Conservation (phyloP, 306 rosid genomes). For the Bauhinia variegata region DNA sequence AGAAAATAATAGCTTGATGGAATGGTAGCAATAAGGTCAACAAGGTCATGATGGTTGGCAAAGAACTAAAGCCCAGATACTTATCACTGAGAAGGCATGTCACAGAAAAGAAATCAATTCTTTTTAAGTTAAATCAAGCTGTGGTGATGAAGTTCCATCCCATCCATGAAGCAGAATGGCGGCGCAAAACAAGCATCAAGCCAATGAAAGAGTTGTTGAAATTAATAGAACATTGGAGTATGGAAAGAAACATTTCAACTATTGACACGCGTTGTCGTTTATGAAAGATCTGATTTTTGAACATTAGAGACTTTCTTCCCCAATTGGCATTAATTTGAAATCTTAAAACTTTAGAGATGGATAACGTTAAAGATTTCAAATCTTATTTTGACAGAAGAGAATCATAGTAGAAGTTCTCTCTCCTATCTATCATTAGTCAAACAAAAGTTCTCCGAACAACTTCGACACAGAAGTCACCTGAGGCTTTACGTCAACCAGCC, state of each 20-base stretch:
- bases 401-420: neutral
- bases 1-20: constrained; percentile 30
- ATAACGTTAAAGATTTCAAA: constrained; percentile 20
- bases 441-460: constrained; percentile 17
- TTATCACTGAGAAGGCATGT: constrained; percentile 16
- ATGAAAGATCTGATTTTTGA: neutral
- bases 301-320: no score
- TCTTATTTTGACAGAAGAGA: constrained; percentile 22
- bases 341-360: neutral
- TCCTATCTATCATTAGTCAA: constrained; percentile 11
- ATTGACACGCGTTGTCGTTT: neutral
- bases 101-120: neutral
- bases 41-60: constrained; percentile 23
- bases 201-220: constrained; percentile 16
- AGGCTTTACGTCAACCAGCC: constrained; percentile 45
- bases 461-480: constrained; percentile 40
- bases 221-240: neutral
- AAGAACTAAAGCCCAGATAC: constrained; percentile 22
- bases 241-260: constrained; percentile 30
- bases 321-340: no score
- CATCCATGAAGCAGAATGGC: constrained; percentile 40
- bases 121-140: constrained; percentile 12
- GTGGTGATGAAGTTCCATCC: constrained; percentile 13
- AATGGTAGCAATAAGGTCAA: constrained; percentile 13
- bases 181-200: constrained; percentile 53